Evolutionary conservation across 2,329 filamentous ascomycete genomes (phyloP).

Genomic region (Pezicula neosporulosa): DNA sequence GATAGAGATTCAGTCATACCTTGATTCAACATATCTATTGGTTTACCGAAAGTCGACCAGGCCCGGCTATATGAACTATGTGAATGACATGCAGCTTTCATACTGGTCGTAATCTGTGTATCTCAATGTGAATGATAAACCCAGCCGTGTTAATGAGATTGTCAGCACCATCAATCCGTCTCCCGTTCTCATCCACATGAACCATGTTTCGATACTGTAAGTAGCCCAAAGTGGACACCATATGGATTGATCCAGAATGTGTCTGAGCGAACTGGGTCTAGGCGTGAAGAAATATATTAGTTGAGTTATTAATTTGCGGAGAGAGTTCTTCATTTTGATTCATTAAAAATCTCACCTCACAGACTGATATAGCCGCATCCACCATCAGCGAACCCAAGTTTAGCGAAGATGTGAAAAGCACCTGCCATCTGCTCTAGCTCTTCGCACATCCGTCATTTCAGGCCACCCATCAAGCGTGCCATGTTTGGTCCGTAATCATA

Average conservation of each 20-base stretch:
- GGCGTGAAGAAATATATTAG: too few species aligned
- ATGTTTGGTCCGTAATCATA: too few species aligned
- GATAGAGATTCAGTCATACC: not conserved
- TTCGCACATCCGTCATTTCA: too few species aligned
- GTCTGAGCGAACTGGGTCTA: slow-evolving; percentile 14
- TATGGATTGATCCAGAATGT: slow-evolving; percentile 16
- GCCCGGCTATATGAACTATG: slow-evolving; percentile 11
- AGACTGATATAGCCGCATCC: slow-evolving; percentile 36
- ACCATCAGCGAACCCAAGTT: slow-evolving; percentile 35
- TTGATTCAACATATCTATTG: slow-evolving; percentile 15
- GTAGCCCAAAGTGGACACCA: slow-evolving; percentile 12
- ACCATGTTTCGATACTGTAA: slow-evolving; percentile 45
- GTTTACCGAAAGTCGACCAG: slow-evolving; percentile 10
- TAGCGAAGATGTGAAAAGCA: slow-evolving; percentile 39
- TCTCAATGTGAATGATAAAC: slow-evolving; percentile 13
- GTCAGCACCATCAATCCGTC: slow-evolving; percentile 31
- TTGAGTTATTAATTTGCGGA: too few species aligned
- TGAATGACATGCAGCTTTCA: slow-evolving; percentile 11
- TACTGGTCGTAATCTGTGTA: slow-evolving; percentile 5
- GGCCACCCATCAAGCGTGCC: too few species aligned
- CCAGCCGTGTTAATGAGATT: slow-evolving; percentile 32
- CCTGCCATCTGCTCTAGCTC: slow-evolving; percentile 39
- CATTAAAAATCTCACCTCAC: not conserved
- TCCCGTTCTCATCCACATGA: slow-evolving; percentile 36
- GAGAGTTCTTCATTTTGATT: too few species aligned